Evolutionary conservation across 2,329 filamentous ascomycete species (phyloP), one percentile per base, ranked within the genome.

Genomic region (Esteya vermicola): DNA sequence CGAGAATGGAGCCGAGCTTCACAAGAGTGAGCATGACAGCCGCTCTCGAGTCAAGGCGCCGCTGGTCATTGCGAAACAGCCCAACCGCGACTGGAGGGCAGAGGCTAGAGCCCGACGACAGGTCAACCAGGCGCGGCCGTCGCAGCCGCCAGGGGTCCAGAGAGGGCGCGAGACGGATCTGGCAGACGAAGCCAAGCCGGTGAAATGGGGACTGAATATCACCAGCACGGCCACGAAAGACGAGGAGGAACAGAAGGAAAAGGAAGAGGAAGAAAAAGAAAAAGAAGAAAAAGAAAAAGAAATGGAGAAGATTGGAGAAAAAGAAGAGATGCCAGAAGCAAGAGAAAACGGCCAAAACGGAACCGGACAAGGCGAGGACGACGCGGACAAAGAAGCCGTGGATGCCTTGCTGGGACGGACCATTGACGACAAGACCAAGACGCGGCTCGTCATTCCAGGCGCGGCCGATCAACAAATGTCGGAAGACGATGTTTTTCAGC

Each of bases 401-500:
- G 26, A 39, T 3, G 48, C 50, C n/a, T 41, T 51, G 10, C 35
- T 51, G 3, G 46, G 45, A 8, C 25, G 44, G 31, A 41, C 44
- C 2, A 23, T 36, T 1, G 39, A 39, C 19, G 44, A 46, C 23
- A 19, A 30, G 19, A 45, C 45, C 7, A 40, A 39, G 33, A 45
- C 43, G 7, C 33, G 22, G 9, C 45, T 40, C 2, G 43, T 50
- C 19, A 50, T 50, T 9, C 40, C 47, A 30, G 36, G 45, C 12
- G 28, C 45, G 37, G 52, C 48, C 34, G 48, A 54, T 42, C 60
- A 74, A 7, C 27, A 22, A 12, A 57, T 78, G 13, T 68, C 67
- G n/a, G 79, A 83, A 48, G 65, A 72, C 47, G 78, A 81, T 43
- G 77, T 76, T 3, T 88, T 85, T 52, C 66, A 67, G 25, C 70